These are phyloP conservation scores for Fusarium tjaetaba DNA, from an alignment of 2,329 filamentous ascomycete species.

Conservation along the genomic window DNA sequence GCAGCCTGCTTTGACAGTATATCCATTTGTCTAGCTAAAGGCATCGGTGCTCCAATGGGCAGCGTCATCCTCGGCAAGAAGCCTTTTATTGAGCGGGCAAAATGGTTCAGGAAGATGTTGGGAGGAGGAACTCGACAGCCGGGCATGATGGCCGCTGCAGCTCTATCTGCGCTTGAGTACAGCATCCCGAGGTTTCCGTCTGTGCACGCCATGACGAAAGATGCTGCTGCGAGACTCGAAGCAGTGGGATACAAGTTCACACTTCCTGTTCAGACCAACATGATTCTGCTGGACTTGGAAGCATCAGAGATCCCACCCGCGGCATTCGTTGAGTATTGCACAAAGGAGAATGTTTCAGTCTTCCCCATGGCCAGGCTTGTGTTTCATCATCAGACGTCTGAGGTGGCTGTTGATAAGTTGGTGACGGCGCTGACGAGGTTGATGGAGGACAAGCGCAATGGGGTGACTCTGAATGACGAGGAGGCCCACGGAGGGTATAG, in stretches of 20 bases:
- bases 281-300: conserved; percentile 41
- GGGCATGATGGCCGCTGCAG: conserved; percentile 75
- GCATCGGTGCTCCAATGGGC: conserved; percentile 80
- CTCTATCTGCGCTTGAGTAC: conserved; percentile 66
- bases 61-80: conserved; percentile 70
- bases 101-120: conserved; percentile 68
- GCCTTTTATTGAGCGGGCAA: conserved; percentile 49
- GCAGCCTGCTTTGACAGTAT: conserved; percentile 75
- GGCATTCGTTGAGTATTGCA: conserved; percentile 34
- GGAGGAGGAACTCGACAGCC: conserved; percentile 77
- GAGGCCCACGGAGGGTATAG: conserved; percentile 24
- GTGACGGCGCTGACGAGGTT: conserved; percentile 24
- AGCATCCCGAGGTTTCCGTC: conserved; percentile 31
- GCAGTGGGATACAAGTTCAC: conserved; percentile 35
- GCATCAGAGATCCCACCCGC: conserved; percentile 28
- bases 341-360: conserved; percentile 13
- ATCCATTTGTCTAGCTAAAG: conserved; percentile 81
- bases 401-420: conserved; percentile 10
- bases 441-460: conserved; percentile 21
- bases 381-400: conserved; percentile 36
- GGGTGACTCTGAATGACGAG: not conserved
- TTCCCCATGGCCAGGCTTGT: conserved; percentile 32
- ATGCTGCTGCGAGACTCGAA: conserved; percentile 19
- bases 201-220: conserved; percentile 36
- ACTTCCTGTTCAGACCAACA: conserved; percentile 43